A percentile compares a stretch with the other conserved stretches of the same genome.
phyloP scores from a whole-genome alignment of 2,329 filamentous ascomycete genomes.

The Rosellinia necatrix region DNA sequence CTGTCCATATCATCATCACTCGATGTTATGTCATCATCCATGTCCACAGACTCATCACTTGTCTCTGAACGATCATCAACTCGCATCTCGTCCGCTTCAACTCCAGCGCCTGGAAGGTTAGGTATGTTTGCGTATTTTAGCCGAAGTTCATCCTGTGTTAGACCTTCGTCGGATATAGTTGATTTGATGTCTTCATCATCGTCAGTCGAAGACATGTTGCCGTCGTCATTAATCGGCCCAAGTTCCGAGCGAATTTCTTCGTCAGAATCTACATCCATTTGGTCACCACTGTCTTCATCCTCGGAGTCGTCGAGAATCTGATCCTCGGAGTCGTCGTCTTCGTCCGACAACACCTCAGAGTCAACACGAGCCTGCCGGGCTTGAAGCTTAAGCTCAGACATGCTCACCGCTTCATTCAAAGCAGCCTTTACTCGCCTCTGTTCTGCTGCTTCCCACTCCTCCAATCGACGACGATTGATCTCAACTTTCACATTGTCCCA shows the following conservation, averaged over 20 bases:
- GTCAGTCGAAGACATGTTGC: slow-evolving; percentile 67
- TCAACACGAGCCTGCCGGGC: slow-evolving; percentile 60
- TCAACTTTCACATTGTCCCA: slow-evolving; percentile 69
- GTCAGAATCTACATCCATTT: slow-evolving; percentile 47
- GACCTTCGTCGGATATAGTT: slow-evolving; percentile 62
- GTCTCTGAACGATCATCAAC: slow-evolving; percentile 52
- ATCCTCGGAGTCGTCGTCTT: slow-evolving; percentile 53
- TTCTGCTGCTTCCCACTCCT: slow-evolving; percentile 68
- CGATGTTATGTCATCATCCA: slow-evolving; percentile 69
- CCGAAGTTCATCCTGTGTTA: slow-evolving; percentile 71
- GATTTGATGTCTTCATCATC: slow-evolving; percentile 62
- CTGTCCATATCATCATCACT: slow-evolving; percentile 55
- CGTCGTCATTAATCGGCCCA: slow-evolving; percentile 50
- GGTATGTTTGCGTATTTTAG: slow-evolving; percentile 72
- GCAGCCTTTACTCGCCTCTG: slow-evolving; percentile 68
- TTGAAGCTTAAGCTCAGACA: slow-evolving; percentile 71
- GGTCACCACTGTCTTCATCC: too few relatives aligned
- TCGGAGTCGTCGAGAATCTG: slow-evolving; percentile 46
- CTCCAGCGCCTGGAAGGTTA: slow-evolving; percentile 41
- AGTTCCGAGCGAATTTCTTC: slow-evolving; percentile 41
- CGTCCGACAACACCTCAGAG: slow-evolving; percentile 53
- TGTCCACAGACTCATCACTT: slow-evolving; percentile 68
- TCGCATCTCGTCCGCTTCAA: slow-evolving; percentile 20
- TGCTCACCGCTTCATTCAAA: slow-evolving; percentile 73
- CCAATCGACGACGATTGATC: slow-evolving; percentile 63